Evolutionary conservation across 768 basidiomycete species (phyloP), one percentile per base, ranked within the genome.

Genomic region (Rhodotorula paludigena): DNA sequence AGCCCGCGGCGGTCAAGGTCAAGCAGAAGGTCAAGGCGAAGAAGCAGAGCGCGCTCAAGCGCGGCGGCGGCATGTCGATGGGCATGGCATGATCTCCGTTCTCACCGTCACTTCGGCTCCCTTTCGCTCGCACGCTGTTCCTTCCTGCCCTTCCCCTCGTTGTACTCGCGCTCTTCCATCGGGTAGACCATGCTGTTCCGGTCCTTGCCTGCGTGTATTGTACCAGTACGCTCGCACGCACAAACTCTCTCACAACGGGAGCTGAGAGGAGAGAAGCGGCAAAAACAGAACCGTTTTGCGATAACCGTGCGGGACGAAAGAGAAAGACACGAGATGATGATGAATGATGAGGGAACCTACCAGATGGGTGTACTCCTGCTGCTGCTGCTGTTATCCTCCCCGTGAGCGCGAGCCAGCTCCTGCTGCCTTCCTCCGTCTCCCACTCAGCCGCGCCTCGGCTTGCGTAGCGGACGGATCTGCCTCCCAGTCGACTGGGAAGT

Each of bases 1-100:
- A 71, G 61, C 45, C 48, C 15, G 16, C 10, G 51, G 28, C 25
- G 16, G 8, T 42, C 30, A 71, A 71, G 71, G 59, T 72, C 53
- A 54, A 53, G 53, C 45, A 48, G 32, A 75, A 75, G 68, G 63
- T 71, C 47, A 70, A 69, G 71, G 58, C 57, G 33, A 71, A 66
- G 54, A 58, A 58, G 57, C 64, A 66, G 64, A 55, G 52, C 25
- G 52, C 64, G 45, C 48, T 66, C 36, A 68, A 59, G 66, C 57
- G 62, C 56, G 56, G 57, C 14, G 64, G 60, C 9, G 65, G 60
- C 10, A 64, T 64, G 71, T 55, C 59, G 14, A 72, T 72, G 71
- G 39, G 60, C 66, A 68, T 62, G 57, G 35, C 53, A 33, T 51
- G 49, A 51, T 25, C 20, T 51, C 49, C 3, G 11, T 28, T 18